Evolutionary conservation across 805 yeast genomes (phyloP).

Genomic region (Lachancea nothofagi): DNA sequence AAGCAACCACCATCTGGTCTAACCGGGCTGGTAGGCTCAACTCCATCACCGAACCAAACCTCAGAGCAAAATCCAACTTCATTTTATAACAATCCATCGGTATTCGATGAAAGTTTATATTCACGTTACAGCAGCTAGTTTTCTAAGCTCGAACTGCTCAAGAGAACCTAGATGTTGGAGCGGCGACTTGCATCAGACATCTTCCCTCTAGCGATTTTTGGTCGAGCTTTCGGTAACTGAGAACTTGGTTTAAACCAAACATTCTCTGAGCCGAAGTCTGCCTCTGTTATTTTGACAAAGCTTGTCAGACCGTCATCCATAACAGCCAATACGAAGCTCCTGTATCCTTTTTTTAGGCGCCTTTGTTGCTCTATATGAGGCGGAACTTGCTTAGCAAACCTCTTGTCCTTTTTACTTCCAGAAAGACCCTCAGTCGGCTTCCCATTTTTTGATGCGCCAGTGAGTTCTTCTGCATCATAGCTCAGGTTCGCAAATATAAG

Average conservation of each 20-base stretch:
- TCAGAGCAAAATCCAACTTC: conserved; percentile 33
- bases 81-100: conserved; percentile 47
- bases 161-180: neutral
- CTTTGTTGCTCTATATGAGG: conserved; percentile 31
- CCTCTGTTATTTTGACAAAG: conserved; percentile 49
- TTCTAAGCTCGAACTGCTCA: neutral
- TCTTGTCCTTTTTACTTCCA: conserved; percentile 12
- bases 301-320: conserved; percentile 73
- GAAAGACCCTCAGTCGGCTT: neutral
- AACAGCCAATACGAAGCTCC: conserved; percentile 55
- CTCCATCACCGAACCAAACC: conserved; percentile 17
- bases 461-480: conserved; percentile 24
- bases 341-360: conserved; percentile 47
- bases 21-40: conserved; percentile 7
- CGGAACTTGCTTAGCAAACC: conserved; percentile 6
- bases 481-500: conserved; percentile 31
- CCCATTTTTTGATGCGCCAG: neutral
- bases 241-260: conserved; percentile 26
- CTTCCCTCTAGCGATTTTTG: neutral
- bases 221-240: neutral
- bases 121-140: conserved; percentile 27
- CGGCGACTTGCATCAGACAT: neutral
- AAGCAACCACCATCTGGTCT: conserved; percentile 16
- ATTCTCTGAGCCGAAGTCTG: conserved; percentile 40
- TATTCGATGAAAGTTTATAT: conserved; percentile 44